phyloP scores from a whole-genome alignment of 2,329 filamentous ascomycete species.

The Colletotrichum sublineola region DNA sequence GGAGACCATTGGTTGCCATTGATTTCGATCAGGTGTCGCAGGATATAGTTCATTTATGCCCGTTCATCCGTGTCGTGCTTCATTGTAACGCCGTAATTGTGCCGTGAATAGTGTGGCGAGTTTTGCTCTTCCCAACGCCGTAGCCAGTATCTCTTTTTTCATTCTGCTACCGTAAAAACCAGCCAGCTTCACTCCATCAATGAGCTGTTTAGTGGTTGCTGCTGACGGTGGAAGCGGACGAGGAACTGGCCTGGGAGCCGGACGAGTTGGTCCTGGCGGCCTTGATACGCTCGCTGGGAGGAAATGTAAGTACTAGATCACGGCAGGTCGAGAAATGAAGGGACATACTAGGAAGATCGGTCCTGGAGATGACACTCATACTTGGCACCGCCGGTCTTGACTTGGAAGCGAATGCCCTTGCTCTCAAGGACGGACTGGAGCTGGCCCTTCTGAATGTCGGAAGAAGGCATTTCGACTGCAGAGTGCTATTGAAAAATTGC shows the following conservation, averaged over 20 bases:
- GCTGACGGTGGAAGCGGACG: constrained; percentile 46
- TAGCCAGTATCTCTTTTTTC: neutral
- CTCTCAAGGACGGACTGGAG: constrained; percentile 27
- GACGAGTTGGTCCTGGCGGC: constrained; percentile 52
- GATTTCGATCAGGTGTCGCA: neutral
- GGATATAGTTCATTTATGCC: neutral
- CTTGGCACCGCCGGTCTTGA: constrained; percentile 57
- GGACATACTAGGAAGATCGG: constrained; percentile 59
- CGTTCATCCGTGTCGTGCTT: constrained; percentile 1
- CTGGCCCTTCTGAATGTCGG: constrained; percentile 23
- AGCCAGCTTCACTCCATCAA: neutral
- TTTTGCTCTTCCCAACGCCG: neutral
- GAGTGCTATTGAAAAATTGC: neutral
- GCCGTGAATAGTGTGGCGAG: constrained; percentile 11
- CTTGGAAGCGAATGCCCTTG: constrained; percentile 59
- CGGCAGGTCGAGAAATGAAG: neutral
- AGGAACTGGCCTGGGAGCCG: constrained; percentile 51
- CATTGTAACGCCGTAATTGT: constrained; percentile 21
- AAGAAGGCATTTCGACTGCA: constrained; percentile 30
- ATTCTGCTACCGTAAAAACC: neutral
- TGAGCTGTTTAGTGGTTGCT: constrained; percentile 33
- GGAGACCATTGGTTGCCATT: constrained; percentile 19
- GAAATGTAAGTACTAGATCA: constrained; percentile 40
- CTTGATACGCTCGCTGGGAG: constrained; percentile 57
- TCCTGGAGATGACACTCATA: constrained; percentile 60